Evolutionary conservation across 1,139 yeast species (phyloP).

Genomic region (Kurtzmaniella quercitrusa): DNA sequence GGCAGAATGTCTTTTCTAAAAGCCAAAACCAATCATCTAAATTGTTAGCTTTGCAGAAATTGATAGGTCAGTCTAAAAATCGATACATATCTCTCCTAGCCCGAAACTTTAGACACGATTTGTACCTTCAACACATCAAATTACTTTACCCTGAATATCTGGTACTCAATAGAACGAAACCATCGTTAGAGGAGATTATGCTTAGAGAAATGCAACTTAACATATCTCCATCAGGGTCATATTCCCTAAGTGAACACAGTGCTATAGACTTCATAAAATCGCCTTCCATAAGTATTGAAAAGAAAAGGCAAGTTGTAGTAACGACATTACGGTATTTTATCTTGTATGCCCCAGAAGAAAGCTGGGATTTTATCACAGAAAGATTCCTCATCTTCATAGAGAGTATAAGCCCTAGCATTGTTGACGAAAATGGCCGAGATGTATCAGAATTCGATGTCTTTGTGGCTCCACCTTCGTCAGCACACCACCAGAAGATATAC

Average conservation of each 20-base stretch:
- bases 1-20: conserved; percentile 4
- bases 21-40: background rate
- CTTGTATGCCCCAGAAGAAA: conserved; percentile 9
- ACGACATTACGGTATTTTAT: conserved; percentile 19
- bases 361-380: background rate
- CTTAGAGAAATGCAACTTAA: conserved; percentile 17
- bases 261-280: conserved; percentile 14
- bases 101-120: conserved; percentile 5
- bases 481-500: background rate
- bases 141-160: conserved; percentile 1
- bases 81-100: conserved; percentile 1
- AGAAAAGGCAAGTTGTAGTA: conserved; percentile 18
- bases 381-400: background rate
- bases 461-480: background rate
- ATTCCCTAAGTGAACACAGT: conserved; percentile 11
- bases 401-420: background rate
- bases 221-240: conserved; percentile 8
- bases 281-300: conserved; percentile 7
- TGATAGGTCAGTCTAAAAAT: background rate
- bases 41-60: background rate
- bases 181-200: conserved; percentile 1
- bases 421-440: background rate
- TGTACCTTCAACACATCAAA: conserved; percentile 1
- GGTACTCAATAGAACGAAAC: background rate
- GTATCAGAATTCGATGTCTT: background rate